Percentiles rank a stretch among this genome's conserved stretches.
These are phyloP conservation scores for Euryodendron excelsum DNA, from an alignment of 148 eudicot genomes.

Conservation along the genomic window DNA sequence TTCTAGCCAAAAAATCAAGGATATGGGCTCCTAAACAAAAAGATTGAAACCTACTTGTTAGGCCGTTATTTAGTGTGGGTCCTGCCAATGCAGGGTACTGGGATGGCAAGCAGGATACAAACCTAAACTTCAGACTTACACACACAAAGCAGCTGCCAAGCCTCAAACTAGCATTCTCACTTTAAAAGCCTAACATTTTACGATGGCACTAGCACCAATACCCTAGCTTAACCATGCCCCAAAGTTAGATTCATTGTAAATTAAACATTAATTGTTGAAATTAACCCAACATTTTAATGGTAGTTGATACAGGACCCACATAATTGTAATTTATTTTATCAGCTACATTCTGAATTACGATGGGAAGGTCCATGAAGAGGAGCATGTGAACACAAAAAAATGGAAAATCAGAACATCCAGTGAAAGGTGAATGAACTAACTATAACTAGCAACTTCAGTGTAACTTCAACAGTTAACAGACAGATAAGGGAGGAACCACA, in stretches of 20 bases:
- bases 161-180: background rate
- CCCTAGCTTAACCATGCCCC: background rate
- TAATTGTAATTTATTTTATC: background rate
- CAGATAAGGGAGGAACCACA: conserved; percentile 7
- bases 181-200: background rate
- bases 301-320: background rate
- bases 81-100: background rate
- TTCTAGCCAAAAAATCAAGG: background rate
- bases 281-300: background rate
- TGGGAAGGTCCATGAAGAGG: background rate
- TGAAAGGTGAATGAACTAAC: background rate
- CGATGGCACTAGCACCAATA: background rate
- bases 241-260: no score
- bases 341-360: background rate
- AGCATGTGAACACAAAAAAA: background rate
- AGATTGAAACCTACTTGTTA: background rate
- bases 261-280: background rate
- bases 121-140: background rate
- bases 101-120: background rate
- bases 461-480: conserved; percentile 1
- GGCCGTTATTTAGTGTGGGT: background rate
- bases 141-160: background rate
- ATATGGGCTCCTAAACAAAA: background rate
- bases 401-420: background rate
- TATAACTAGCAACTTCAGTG: background rate